Evolutionary conservation across 129 eudicot genomes (phyloP), one percentile per base, ranked within the genome.

Genomic region (Glebionis coronaria): DNA sequence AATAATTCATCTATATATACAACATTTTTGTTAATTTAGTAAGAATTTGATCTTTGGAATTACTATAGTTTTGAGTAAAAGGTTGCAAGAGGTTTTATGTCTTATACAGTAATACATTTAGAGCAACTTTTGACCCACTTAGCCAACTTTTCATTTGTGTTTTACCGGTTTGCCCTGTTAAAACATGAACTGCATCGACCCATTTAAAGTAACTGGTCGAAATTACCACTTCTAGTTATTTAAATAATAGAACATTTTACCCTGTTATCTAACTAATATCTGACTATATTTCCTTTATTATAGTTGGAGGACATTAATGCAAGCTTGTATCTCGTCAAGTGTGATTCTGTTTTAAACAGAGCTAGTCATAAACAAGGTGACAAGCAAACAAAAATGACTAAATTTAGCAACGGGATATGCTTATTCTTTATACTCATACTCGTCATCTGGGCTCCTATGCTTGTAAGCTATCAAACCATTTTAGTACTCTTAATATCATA

Each of bases 361-460:
- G 76, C 76, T 16, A 68, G 19, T 21, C 87, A 82, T 70, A 78
- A 72, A 46, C 87, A 74, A 70, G 87, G 87, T 31, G 81, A 82
- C 50, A 71, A 60, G 76, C 87, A 82, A 66, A 68, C 81, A 19
- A 67, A 56, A 75, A 50, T 75, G 81, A 82, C 87, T 10, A 82
- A 82, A 52, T 78, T 78, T 69, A 74, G 76, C 81, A 82, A 74
- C 38, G 87, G 87, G 51, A 82, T 82, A 47, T 82, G 87, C 51
- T 68, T 82, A 20, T 82, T 82, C 75, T 73, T 82, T 40, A 69
- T 82, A 47, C 51, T 82, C 52, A 67, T 82, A 16, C 56, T 72
- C 16, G 87, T 78, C 69, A 78, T 82, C 45, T 82, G 87, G 87
- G 83, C 87, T 64, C 87, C 87, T 56, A 82, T 82, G 87, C 87